Evolutionary conservation across 225 moss, liverwort and hornwort species (phyloP).

Genomic region (Bryum argenteum): DNA sequence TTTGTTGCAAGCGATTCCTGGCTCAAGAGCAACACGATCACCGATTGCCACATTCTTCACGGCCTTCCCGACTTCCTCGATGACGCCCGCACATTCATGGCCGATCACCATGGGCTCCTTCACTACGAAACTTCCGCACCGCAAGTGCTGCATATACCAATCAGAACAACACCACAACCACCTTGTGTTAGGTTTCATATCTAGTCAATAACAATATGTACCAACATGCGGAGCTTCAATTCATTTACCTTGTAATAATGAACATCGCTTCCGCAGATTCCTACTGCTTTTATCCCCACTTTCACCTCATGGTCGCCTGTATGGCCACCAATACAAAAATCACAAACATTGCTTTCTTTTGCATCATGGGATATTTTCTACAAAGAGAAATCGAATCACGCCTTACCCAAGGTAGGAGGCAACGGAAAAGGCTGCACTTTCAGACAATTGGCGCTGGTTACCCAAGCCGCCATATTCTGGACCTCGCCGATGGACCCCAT

Average conservation of each 20-base stretch:
- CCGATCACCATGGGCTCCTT: conserved; percentile 97
- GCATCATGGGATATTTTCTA: neutral
- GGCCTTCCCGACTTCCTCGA: conserved; percentile 69
- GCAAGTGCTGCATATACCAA: conserved; percentile 67
- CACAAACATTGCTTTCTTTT: neutral
- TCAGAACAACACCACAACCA: no score
- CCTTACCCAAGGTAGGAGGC: neutral
- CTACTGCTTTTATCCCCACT: conserved; percentile 87
- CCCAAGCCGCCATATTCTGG: neutral
- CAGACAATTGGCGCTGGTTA: neutral
- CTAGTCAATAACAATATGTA: no score
- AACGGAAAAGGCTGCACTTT: conserved; percentile 1
- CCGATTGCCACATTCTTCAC: conserved; percentile 68
- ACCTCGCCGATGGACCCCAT: neutral
- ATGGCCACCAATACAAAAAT: no score
- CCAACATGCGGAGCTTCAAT: no score
- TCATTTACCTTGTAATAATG: conserved; percentile 84
- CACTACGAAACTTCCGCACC: conserved; percentile 68
- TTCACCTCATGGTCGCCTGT: conserved; percentile 68
- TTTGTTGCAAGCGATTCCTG: no score
- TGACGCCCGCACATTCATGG: conserved; percentile 81
- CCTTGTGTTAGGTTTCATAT: no score
- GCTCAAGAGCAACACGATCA: conserved; percentile 89
- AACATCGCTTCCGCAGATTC: conserved; percentile 97
- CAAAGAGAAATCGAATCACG: no score